Conservation (phyloP, 306 rosid species). For the Hippophae rhamnoides region DNA sequence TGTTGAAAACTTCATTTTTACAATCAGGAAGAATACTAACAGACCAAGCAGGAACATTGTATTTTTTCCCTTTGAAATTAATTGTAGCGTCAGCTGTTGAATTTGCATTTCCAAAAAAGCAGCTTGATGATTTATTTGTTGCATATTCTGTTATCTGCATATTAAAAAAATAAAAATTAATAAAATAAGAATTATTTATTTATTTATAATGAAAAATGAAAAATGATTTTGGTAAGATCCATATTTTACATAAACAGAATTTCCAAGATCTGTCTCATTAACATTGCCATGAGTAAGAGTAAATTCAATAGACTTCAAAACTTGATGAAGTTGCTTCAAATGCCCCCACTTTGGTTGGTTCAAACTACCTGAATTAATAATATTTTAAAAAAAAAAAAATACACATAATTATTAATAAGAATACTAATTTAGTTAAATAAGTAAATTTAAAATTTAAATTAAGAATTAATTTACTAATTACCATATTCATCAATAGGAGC, state of each 20-base stretch:
- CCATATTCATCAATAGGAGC: conserved; percentile 61
- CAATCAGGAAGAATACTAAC: conserved; percentile 51
- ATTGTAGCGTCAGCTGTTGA: conserved; percentile 30
- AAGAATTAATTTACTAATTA: neutral
- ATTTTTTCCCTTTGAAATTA: conserved; percentile 20
- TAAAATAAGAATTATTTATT: neutral
- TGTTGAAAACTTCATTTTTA: conserved; percentile 35
- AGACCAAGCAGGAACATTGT: conserved; percentile 53
- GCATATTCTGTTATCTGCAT: conserved; percentile 33
- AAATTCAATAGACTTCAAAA: conserved; percentile 37
- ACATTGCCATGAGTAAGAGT: conserved; percentile 29
- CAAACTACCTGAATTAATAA: conserved; percentile 21
- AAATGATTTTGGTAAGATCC: neutral
- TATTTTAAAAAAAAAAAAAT: neutral
- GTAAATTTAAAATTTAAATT: too few species aligned
- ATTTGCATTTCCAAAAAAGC: conserved; percentile 42
- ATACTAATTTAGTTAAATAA: neutral
- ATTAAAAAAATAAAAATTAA: neutral
- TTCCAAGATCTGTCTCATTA: conserved; percentile 22
- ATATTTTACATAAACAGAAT: conserved; percentile 29
- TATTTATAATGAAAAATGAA: neutral
- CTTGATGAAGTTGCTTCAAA: conserved; percentile 40
- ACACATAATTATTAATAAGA: neutral
- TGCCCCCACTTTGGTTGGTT: conserved; percentile 53
- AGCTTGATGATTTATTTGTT: conserved; percentile 26